phyloP scores from a whole-genome alignment of 2,329 filamentous ascomycete genomes.

The Chaetomium sp. region DNA sequence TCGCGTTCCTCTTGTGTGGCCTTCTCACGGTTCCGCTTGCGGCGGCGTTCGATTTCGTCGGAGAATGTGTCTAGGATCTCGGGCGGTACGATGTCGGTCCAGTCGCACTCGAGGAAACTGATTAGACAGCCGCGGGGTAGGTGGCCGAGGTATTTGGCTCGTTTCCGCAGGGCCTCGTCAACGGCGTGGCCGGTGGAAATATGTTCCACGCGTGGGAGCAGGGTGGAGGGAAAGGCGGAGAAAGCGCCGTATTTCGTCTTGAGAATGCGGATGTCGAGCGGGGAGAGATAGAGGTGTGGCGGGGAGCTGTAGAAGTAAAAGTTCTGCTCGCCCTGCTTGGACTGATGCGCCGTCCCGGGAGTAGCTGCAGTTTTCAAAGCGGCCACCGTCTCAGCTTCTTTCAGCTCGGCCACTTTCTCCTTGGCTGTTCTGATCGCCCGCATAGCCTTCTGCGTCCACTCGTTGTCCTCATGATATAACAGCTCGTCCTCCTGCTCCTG shows the following conservation, averaged over 20 bases:
- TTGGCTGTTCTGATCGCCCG: constrained; percentile 66
- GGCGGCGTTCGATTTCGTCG: constrained; percentile 67
- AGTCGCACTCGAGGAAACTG: constrained; percentile 87
- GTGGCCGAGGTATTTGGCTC: constrained; percentile 81
- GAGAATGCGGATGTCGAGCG: constrained; percentile 85
- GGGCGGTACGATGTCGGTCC: constrained; percentile 78
- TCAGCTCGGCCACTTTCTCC: constrained; percentile 57
- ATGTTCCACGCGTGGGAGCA: constrained; percentile 80
- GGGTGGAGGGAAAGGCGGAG: constrained; percentile 72
- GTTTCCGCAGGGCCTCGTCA: constrained; percentile 75
- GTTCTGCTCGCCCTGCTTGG: constrained; percentile 37
- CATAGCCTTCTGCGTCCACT: constrained; percentile 84
- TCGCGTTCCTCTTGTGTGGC: constrained; percentile 82
- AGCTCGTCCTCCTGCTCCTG: constrained; percentile 87
- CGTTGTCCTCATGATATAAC: constrained; percentile 85
- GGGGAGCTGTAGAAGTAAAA: constrained; percentile 88
- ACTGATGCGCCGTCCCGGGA: constrained; percentile 11
- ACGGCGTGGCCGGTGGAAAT: constrained; percentile 83
- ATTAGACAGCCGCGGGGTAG: constrained; percentile 87
- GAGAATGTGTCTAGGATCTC: constrained; percentile 70
- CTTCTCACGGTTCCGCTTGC: constrained; percentile 75
- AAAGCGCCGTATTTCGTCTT: constrained; percentile 85
- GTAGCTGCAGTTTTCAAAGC: neutral
- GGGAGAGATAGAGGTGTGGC: constrained; percentile 82
- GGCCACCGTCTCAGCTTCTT: constrained; percentile 19